Evolutionary conservation across 1,139 yeast genomes (phyloP).

Genomic region (Hyphopichia wangnamkhiaoensis): DNA sequence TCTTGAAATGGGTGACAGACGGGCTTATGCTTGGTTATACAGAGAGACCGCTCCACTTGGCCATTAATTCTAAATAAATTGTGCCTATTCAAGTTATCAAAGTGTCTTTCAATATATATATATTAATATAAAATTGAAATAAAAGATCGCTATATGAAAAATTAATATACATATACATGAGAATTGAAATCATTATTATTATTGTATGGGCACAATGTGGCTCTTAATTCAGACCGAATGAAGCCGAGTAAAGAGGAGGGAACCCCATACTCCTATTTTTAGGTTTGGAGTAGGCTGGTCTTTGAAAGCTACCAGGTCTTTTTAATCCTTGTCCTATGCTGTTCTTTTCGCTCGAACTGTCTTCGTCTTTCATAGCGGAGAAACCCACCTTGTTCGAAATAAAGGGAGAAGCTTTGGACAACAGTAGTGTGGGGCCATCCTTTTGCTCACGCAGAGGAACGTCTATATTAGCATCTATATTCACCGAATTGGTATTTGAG

Average conservation of each 20-base stretch:
- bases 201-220: background rate
- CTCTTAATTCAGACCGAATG: slow-evolving; percentile 14
- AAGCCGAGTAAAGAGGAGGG: slow-evolving; percentile 26
- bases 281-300: slow-evolving; percentile 21
- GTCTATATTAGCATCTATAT: slow-evolving; percentile 7
- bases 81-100: no score
- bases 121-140: slow-evolving; percentile 2
- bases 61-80: slow-evolving; percentile 13
- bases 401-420: slow-evolving; percentile 34
- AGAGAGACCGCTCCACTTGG: slow-evolving; percentile 34
- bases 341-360: background rate
- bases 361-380: slow-evolving; percentile 12
- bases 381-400: slow-evolving; percentile 32
- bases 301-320: slow-evolving; percentile 56
- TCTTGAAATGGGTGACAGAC: slow-evolving; percentile 36
- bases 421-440: slow-evolving; percentile 20
- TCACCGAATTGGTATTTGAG: slow-evolving; percentile 3
- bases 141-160: background rate
- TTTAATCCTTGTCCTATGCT: slow-evolving; percentile 30
- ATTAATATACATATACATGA: slow-evolving; percentile 11
- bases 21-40: slow-evolving; percentile 42
- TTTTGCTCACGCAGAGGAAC: no score
- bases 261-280: slow-evolving; percentile 28
- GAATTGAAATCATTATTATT: slow-evolving; percentile 7
- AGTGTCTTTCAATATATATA: slow-evolving; percentile 1